Base-by-base conservation (phyloP, 2,329 filamentous ascomycete genomes). In the Diaporthe humulicola region DNA sequence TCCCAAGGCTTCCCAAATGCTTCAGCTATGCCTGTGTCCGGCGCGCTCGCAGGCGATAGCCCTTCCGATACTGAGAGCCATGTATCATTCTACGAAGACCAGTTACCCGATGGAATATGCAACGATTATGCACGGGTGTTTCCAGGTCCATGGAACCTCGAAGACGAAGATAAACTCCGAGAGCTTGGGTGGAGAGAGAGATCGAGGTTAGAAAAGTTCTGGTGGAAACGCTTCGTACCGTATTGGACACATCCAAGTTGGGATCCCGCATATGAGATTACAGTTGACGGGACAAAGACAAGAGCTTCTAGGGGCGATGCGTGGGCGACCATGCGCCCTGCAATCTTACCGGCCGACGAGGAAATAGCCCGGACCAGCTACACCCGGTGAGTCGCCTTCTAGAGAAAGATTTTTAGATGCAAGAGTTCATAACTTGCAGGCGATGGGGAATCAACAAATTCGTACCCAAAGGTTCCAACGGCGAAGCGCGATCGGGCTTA, bases 141-240 rank as follows among this genome's bases (percentile, higher is more conserved):
- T 2, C 30, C 56, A 3, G 56, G 56, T 2, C 56, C 19, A 15
- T 58, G 56, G 56, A 58, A 22, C 33, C 12, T n/a, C 56, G 56
- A 58, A 33, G 56, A 58, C 56, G 56, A 58, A 14, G 36, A 36
- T 3, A 58, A n/a, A n/a, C 33, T 58, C 9, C 33, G 7, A 58
- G 56, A 58, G 19, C 56, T 36, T 30, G 56, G 56, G 4, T 58
- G 56, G 56, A 36, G n/a, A 38, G 19, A 5, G 22, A 58, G 56
- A 19, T 38, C 33, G 7, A n/a, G 19, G 4, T 4, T 9, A 6
- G 56, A 36, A 7, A 36, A 7, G 7, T 58, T 38, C 56, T 58
- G 56, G 56, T 58, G 56, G 56, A 36, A 58, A 38, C 33, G 56
- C 33, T 58, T 58, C 25, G 56, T 58, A 38, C 56, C 56, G 2